Evolutionary conservation across 129 eudicot genomes (phyloP), one percentile per base, ranked within the genome.

Genomic region (Flaveria sonorensis): DNA sequence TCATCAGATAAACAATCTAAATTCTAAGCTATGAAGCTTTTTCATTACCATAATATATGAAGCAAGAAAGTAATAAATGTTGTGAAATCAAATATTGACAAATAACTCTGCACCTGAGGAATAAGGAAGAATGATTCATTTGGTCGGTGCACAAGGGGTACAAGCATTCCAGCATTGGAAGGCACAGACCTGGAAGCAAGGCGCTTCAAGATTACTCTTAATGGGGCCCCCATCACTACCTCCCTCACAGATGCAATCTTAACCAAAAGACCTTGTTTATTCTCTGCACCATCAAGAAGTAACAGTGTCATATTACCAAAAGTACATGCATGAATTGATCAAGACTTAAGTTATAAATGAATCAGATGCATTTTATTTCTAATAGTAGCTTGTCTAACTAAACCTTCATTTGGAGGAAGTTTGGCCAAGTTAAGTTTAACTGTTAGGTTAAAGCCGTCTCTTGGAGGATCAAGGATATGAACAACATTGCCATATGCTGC

Each of bases 381-480:
- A 11, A 8, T 19, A 72, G 48, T 42, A 65, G 19, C 21, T 51
- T 72, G 81, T 81, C 80, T 77, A 73, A 77, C 65, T 61, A 81
- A 81, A 93, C 96, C 97, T 89, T 94, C 98, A 85, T 83, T 85
- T 68, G 90, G 87, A 77, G 98, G 93, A 75, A 94, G 97, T 83
- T 94, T 94, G 74, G 93, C 83, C 80, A 94, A 79, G 85, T 94
- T 94, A 74, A 91, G 84, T 84, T 87, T 94, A 84, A 91, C 77
- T 10, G 98, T 91, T 77, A 94, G 96, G 81, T 89, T 94, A 68
- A 83, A 94, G 79, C 98, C 98, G 63, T 94, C 98, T 83, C 83
- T 87, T n/a, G 97, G 98, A 57, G 98, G 98, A 88, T 94, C 98
- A 77, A 91, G 97, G 82, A 94, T 91, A 45, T 91, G 97, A 63